Percentiles rank a stretch among this genome's conserved stretches.
Evolutionary conservation across 306 rosid species (phyloP).

Genomic region (Prinsepia uniflora): DNA sequence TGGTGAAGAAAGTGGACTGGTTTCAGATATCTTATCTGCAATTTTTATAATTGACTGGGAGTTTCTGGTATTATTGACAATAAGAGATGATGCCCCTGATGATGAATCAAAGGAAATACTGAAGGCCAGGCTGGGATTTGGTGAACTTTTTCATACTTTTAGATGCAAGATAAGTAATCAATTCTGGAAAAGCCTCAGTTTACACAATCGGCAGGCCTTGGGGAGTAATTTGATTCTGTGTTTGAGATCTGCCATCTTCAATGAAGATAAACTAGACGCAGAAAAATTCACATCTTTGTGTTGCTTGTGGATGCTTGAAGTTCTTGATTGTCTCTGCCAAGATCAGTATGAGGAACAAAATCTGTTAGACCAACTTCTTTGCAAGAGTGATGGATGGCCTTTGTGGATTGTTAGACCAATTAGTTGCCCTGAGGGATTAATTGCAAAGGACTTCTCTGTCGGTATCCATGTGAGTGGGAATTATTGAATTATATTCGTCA

Average conservation of each 20-base stretch:
- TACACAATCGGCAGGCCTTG: slow-evolving; percentile 42
- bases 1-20: slow-evolving; percentile 52
- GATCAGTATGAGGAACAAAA: slow-evolving; percentile 59
- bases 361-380: slow-evolving; percentile 59
- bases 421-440: slow-evolving; percentile 40
- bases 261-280: slow-evolving; percentile 44
- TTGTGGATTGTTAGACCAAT: slow-evolving; percentile 38
- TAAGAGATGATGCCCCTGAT: slow-evolving; percentile 39
- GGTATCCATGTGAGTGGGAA: slow-evolving; percentile 30
- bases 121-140: slow-evolving; percentile 47
- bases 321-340: slow-evolving; percentile 50
- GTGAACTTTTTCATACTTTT: slow-evolving; percentile 49
- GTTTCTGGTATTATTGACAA: slow-evolving; percentile 36
- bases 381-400: slow-evolving; percentile 66
- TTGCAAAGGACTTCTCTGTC: slow-evolving; percentile 16
- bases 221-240: slow-evolving; percentile 50
- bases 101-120: slow-evolving; percentile 35
- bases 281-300: slow-evolving; percentile 49
- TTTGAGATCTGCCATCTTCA: slow-evolving; percentile 61
- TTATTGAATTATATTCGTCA: slow-evolving; percentile 18
- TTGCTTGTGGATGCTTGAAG: slow-evolving; percentile 76
- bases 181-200: slow-evolving; percentile 48
- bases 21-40: slow-evolving; percentile 65
- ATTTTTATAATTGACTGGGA: slow-evolving; percentile 74
- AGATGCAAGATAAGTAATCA: slow-evolving; percentile 48